A percentile compares a stretch with the other conserved stretches of the same genome.
Conservation (phyloP, 192 early-diverging fungal genomes). For the Mortierella antarctica region DNA sequence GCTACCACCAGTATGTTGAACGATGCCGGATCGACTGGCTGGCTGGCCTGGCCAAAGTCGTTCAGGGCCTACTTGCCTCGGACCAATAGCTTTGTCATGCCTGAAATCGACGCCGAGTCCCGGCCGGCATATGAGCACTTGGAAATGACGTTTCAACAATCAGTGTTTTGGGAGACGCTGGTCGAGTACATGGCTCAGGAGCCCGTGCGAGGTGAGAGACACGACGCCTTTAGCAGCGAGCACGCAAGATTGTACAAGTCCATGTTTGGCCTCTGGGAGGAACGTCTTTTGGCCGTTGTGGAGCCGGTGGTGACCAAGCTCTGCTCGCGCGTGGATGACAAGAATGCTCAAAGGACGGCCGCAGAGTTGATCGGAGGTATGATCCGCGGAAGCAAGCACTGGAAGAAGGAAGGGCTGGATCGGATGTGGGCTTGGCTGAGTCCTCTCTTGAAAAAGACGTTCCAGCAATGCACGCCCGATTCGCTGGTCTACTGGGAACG, state of each 20-base stretch:
- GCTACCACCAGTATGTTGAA: conserved; percentile 56
- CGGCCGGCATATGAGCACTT: conserved; percentile 67
- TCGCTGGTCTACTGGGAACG: conserved; percentile 81
- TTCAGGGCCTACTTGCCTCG: conserved; percentile 65
- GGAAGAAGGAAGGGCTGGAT: conserved; percentile 60
- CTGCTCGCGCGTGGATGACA: conserved; percentile 68
- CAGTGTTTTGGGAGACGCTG: conserved; percentile 77
- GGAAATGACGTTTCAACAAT: conserved; percentile 57
- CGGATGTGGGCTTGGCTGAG: conserved; percentile 78
- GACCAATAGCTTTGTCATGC: conserved; percentile 51
- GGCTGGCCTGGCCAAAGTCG: conserved; percentile 82
- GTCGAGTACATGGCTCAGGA: conserved; percentile 77
- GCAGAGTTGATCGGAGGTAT: conserved; percentile 84
- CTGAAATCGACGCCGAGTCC: conserved; percentile 69
- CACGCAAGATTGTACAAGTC: conserved; percentile 74
- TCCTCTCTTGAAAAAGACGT: conserved; percentile 68
- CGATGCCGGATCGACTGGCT: conserved; percentile 75
- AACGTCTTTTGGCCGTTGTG: conserved; percentile 64
- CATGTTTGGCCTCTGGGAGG: conserved; percentile 78
- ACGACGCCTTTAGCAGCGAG: conserved; percentile 72
- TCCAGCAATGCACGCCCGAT: conserved; percentile 78
- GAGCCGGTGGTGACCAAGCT: conserved; percentile 67
- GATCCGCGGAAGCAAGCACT: conserved; percentile 91
- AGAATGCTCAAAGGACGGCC: conserved; percentile 83
- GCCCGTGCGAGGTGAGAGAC: conserved; percentile 63